Evolutionary conservation across 495 filamentous ascomycete genomes (phyloP), one percentile per base, ranked within the genome.

Genomic region (Amniculicola lignicola): DNA sequence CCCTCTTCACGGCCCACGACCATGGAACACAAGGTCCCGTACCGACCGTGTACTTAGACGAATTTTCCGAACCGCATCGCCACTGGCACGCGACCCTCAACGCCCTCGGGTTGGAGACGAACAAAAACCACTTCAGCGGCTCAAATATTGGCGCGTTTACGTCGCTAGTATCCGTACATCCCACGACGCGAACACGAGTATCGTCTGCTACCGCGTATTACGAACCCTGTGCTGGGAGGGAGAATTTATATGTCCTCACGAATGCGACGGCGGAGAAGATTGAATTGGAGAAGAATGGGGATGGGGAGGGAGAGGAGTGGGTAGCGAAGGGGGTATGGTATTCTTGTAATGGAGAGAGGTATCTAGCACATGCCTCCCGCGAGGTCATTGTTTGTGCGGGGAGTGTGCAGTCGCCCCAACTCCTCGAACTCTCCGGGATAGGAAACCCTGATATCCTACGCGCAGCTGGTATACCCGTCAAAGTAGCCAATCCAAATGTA

Each of bases 21-120:
- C 68, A 79, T 43, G 79, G 78, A 0, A 60, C 46, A 1, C 36
- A 59, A 36, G 77, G 77, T 0, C 78, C 79, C 11, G 25, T 81
- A 4, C 62, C 72, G 12, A 75, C 72, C 2, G 69, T 68, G 0
- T 78, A 78, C 59, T 70, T 70, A 2, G 62, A 60, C 9, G 60
- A 75, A 31, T 78, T 74, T 57, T 67, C 70, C 2, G 52, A 67
- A 1, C 68, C 75, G 1, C 75, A 80, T 52, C 56, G 67, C 28
- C 67, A 74, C 19, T 82, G 77, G 75, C 75, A 79, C 54, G 55
- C 57, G 0, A 75, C 78, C 0, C 51, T 79, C 14, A 69, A 78
- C 42, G 48, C 55, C 0, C 56, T 77, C 0, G 74, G 74, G 0
- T 51, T 78, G 16, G 49, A 67, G 6, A 70, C 73, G 12, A 76